Base-by-base conservation (phyloP, 2,329 filamentous ascomycete species). In the Diplodia sapinea region DNA sequence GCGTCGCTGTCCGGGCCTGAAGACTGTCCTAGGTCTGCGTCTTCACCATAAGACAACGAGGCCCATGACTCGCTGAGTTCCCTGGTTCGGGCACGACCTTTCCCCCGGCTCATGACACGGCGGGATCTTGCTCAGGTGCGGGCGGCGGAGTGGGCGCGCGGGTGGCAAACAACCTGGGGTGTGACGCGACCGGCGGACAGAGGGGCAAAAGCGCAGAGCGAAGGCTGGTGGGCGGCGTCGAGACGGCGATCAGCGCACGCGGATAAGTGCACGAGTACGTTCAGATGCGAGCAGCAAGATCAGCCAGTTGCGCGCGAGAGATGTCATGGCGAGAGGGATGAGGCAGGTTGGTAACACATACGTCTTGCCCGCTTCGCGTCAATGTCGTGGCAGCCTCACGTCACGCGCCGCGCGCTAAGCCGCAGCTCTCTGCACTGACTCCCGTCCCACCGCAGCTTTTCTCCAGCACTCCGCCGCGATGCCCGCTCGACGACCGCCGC, bases 11-110 rank as follows among this genome's bases (percentile, higher is more conserved):
- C 64, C 11, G 23, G 12, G 33, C 50, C 20, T 8, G 54, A 59
- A 11, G 72, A 73, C 31, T 74, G 71, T 65, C 70, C 70, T 7
- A 68, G 65, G 40, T 71, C 68, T 12, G 49, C 43, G 31, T 72
- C 68, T 38, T 75, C 70, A 62, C 70, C 68, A 33, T 69, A 68
- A 26, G 74, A 73, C 33, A 78, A 70, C 52, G 73, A 73, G 47
- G 74, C 74, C 77, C 77, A 78, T 4, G 75, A 77, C 50, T 77
- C 75, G 13, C 72, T 74, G 23, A 66, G 54, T 40, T 66, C 64
- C 23, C n/a, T 66, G 40, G 43, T 59, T 49, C 54, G 51, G 76
- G 70, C 36, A 72, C 73, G 15, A 70, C 43, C 59, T 51, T 63
- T 63, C 43, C 59, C 43, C 43, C 59, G 29, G 59, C 59, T 38